Evolutionary conservation across 208 protist genomes (phyloP).

Genomic region (Acanthamoeba sp.): DNA sequence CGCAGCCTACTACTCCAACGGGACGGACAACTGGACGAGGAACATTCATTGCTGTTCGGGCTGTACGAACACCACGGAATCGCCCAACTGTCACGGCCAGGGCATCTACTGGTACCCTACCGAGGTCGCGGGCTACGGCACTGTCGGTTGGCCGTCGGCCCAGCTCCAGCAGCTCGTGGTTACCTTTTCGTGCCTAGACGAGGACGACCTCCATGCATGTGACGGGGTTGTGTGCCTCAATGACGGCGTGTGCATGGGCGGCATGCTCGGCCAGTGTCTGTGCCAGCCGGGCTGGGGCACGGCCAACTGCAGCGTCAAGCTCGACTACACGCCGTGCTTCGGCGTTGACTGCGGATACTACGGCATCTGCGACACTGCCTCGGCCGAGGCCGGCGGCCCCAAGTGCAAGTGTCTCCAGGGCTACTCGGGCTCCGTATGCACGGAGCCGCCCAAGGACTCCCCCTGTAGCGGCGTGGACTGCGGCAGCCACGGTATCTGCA

Average conservation of each 20-base stretch:
- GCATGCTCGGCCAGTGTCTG: slow-evolving; percentile 43
- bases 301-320: slow-evolving; percentile 59
- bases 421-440: slow-evolving; percentile 28
- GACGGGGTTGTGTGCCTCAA: slow-evolving; percentile 46
- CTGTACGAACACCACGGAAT: slow-evolving; percentile 57
- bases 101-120: slow-evolving; percentile 72
- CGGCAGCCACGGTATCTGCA: slow-evolving; percentile 46
- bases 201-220: background rate
- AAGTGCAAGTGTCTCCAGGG: slow-evolving; percentile 55
- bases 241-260: slow-evolving; percentile 70
- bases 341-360: slow-evolving; percentile 60
- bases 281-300: slow-evolving; percentile 58
- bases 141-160: slow-evolving; percentile 19
- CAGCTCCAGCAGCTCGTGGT: slow-evolving; percentile 8
- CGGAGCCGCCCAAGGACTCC: background rate
- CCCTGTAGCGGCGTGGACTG: slow-evolving; percentile 50
- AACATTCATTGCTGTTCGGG: slow-evolving; percentile 69
- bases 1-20: slow-evolving; percentile 25
- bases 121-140: slow-evolving; percentile 50
- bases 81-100: slow-evolving; percentile 49
- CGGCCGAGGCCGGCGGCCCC: slow-evolving; percentile 16
- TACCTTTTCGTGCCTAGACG: background rate
- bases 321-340: slow-evolving; percentile 64
- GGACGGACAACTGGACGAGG: background rate
- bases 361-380: slow-evolving; percentile 46